Percentiles rank a stretch among this genome's conserved stretches.
Evolutionary conservation across 768 basidiomycete genomes (phyloP).

Genomic region (Mycena albidolilacea): DNA sequence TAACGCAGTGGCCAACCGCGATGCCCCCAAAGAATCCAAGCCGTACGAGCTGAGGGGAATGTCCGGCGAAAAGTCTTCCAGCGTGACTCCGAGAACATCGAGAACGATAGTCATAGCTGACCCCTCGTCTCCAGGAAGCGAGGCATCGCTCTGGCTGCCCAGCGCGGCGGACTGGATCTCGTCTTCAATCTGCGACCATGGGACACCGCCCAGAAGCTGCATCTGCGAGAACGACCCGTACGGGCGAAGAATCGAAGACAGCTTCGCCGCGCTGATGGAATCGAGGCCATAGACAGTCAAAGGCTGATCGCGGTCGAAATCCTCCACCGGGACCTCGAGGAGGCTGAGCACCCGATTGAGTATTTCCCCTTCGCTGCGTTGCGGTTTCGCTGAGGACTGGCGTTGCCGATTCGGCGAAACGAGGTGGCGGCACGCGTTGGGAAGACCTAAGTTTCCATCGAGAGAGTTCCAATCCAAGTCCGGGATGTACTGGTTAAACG

Average conservation of each 20-base stretch:
- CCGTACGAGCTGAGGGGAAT: slow-evolving; percentile 51
- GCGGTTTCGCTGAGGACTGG: not conserved
- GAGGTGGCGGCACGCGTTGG: slow-evolving; percentile 5
- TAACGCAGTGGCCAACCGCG: slow-evolving; percentile 46
- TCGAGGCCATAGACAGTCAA: slow-evolving; percentile 17
- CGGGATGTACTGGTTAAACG: slow-evolving; percentile 26
- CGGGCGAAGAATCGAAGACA: slow-evolving; percentile 11
- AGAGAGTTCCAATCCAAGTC: slow-evolving; percentile 20
- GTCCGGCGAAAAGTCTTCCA: slow-evolving; percentile 46
- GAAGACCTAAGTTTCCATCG: not conserved
- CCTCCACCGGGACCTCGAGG: slow-evolving; percentile 6
- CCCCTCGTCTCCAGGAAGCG: not conserved
- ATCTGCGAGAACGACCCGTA: slow-evolving; percentile 15
- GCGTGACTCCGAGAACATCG: slow-evolving; percentile 40
- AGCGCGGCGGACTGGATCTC: not conserved
- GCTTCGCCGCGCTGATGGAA: slow-evolving; percentile 14
- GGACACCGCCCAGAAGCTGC: slow-evolving; percentile 13
- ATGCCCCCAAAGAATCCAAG: slow-evolving; percentile 49
- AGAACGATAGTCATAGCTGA: slow-evolving; percentile 29
- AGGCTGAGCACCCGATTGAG: slow-evolving; percentile 8
- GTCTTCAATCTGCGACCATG: slow-evolving; percentile 13
- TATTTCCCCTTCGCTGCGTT: not conserved
- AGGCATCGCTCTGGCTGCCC: not conserved
- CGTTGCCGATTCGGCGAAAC: not conserved
- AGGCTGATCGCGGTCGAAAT: slow-evolving; percentile 17